Percentiles rank a stretch among this genome's conserved stretches.
phyloP scores from a whole-genome alignment of 2,329 filamentous ascomycete species.

The Aspergillus chevalieri region DNA sequence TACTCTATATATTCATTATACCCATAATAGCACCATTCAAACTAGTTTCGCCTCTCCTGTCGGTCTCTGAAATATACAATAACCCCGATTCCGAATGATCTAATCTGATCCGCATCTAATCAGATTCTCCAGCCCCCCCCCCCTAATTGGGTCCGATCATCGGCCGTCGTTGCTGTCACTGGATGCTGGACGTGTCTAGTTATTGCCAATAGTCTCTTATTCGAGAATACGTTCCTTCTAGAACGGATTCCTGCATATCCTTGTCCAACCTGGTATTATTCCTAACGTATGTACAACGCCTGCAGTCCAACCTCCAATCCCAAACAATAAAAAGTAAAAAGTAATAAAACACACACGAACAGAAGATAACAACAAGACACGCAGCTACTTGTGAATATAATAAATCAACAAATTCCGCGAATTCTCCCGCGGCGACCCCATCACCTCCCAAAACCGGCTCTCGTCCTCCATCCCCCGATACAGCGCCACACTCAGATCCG shows the following conservation, averaged over 20 bases:
- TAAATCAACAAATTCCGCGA: constrained; percentile 32
- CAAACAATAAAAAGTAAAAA: background rate
- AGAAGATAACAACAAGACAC: background rate
- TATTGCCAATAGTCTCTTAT: too few species aligned
- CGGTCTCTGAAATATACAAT: too few species aligned
- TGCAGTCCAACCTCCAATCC: too few species aligned
- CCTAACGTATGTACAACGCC: too few species aligned
- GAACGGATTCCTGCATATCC: too few species aligned
- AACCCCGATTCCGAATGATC: constrained; percentile 1
- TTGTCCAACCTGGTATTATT: too few species aligned
- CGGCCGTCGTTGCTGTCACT: background rate
- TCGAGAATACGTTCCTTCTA: too few species aligned
- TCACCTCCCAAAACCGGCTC: constrained; percentile 23
- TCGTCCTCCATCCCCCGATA: constrained; percentile 22
- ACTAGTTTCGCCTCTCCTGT: too few species aligned
- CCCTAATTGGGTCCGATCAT: background rate
- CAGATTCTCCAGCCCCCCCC: constrained; percentile 5
- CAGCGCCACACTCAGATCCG: constrained; percentile 27
- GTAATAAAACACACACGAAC: constrained; percentile 6
- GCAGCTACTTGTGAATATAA: constrained; percentile 21
- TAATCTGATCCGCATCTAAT: constrained; percentile 17
- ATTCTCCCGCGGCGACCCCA: constrained; percentile 24
- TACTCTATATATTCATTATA: too few species aligned
- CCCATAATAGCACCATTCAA: too few species aligned
- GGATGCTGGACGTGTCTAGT: background rate